Evolutionary conservation across 2,329 filamentous ascomycete genomes (phyloP), one percentile per base, ranked within the genome.

Genomic region (Calycina marina): DNA sequence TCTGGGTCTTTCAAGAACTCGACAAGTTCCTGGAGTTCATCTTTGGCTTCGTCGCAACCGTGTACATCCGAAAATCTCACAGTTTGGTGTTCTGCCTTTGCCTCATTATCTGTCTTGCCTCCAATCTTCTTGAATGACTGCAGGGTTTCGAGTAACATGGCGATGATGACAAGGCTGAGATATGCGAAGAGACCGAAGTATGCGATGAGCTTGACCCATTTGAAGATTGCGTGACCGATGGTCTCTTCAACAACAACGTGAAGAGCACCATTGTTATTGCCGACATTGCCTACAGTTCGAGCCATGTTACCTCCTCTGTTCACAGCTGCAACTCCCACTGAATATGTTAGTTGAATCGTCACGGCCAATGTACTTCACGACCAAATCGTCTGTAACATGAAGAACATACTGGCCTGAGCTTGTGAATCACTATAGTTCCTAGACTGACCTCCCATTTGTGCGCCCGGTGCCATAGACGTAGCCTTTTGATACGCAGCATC

Each of bases 211-310:
- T 84, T 92, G 56, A 88, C 62, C 86, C 85, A 94, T 53, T 84
- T 82, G 59, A 94, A 93, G 39, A 94, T 66, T 18, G 70, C 68
- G 41, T 71, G 75, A 34, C 81, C 75, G 32, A 81, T 66, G 11
- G 83, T 84, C 56, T 98, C 90, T 48, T 96, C 86, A 4, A 98
- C 84, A 9, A 96, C 81, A 25, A 98, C 90, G 51, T 96, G 86
- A 16, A 98, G 70, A n/a, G 88, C 88, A 28, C 80, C 74, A 22
- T 77, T 76, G 57, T 86, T 92, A 16, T 67, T 69, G 18, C 85
- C 85, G 30, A 71, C 72, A 24, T 75, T 55, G 38, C 59, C 36
- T 58, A 59, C 28, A 64, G 61, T 61, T 18, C 56, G 55, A 6
- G 61, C 58, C 35, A 62, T 58, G 50, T 78, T 79, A 26, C 72